Base-by-base conservation (phyloP, 495 filamentous ascomycete genomes). In the Cercophora scortea region DNA sequence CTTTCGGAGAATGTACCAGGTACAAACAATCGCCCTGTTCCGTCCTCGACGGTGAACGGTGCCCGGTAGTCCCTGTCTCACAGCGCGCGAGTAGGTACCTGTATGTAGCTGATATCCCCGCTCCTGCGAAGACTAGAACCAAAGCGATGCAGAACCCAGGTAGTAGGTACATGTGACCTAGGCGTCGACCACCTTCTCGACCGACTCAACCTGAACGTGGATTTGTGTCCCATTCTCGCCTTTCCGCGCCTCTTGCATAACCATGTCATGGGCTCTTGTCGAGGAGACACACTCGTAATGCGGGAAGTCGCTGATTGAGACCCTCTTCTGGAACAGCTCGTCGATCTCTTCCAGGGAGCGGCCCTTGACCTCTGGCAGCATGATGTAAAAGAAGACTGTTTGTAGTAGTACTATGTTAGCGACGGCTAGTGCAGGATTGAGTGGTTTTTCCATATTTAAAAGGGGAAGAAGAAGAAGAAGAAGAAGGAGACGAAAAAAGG, bases 321-420 rank as follows among this genome's bases (percentile, higher is more conserved):
- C 19, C 6, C 47, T 32, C 32, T 38, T n/a, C 7, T 50, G 13
- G 32, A 55, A 55, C 68, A 79, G 77, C 63, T 78, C 76, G 56
- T 79, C 70, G 6, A 80, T 73, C 56, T 80, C 76, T 12, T 73
- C 75, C 38, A 79, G 69, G 0, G 75, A 77, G 40, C 78, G 66
- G 45, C 74, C 72, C 8, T 67, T 61, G 0, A 76, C 79, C 60
- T 81, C 78, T 0, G 77, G 76, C 17, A 75, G 63, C 51, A 68
- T 75, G 54, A 77, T 69, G 53, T 62, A 79, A 13, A 79, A 60
- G 62, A 72, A 78, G 10, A 47, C 39, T 12, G 61, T 25, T 25
- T 25, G 7, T 61, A 72, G 8, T 56, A 60, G 6, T 38, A 8
- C 12, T 38, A 38, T 7, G 12, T 38, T 38, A 8, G 7, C 35